These are phyloP conservation scores for Arachis stenosperma DNA, from an alignment of 306 rosid genomes.

Conservation along the genomic window DNA sequence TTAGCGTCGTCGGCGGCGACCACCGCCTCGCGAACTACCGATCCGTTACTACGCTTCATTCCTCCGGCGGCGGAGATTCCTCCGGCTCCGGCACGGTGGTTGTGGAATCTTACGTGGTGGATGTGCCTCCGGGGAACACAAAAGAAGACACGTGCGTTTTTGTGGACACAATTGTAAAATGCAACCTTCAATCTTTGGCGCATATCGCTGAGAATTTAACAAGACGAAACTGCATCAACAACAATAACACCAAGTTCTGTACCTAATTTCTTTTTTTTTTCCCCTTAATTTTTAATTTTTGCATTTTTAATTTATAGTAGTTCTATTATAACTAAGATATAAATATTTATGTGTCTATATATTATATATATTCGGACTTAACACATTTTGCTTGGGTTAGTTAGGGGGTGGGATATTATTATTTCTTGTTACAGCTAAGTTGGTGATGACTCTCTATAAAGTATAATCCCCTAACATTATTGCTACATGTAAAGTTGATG, in stretches of 20 bases:
- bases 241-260: constrained; percentile 25
- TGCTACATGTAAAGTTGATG: no score
- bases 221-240: constrained; percentile 29
- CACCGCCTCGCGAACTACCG: constrained; percentile 79
- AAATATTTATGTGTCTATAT: not conserved
- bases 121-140: constrained; percentile 82
- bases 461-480: no score
- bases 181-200: constrained; percentile 91
- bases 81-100: constrained; percentile 61
- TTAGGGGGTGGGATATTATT: no score
- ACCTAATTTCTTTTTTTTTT: not conserved
- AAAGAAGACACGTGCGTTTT: constrained; percentile 81
- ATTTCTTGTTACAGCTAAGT: no score
- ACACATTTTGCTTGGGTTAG: no score
- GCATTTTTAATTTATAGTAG: not conserved
- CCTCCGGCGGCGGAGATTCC: not conserved
- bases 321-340: no score
- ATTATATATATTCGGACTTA: constrained; percentile 1
- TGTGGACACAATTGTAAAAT: constrained; percentile 82
- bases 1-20: constrained; percentile 92
- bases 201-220: constrained; percentile 70
- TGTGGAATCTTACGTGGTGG: constrained; percentile 89
- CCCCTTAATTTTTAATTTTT: not conserved
- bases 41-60: constrained; percentile 81
- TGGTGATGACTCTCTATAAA: no score